Base-by-base conservation (phyloP, 2,329 filamentous ascomycete species). In the Fonsecaea pedrosoi region DNA sequence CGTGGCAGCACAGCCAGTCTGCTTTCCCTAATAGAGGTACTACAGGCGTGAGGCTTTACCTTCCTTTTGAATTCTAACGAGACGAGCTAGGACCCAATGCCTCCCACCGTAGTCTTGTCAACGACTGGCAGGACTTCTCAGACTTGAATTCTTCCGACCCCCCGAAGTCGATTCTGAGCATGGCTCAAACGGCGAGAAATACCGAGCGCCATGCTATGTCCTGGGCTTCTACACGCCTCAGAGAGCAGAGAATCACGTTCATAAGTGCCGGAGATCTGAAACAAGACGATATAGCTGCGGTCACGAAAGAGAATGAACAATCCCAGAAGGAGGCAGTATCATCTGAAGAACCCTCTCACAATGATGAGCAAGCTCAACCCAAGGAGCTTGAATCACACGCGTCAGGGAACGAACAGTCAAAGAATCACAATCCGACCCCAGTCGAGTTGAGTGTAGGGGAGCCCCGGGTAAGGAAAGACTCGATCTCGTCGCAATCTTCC, bases 111-210 rank as follows among this genome's bases (percentile, higher is more conserved):
- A 54, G 54, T 25, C 58, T 55, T 37, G 21, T 68, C 13, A 37
- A 54, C 21, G 66, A 62, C 54, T 70, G 68, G 68, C 68, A 66
- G 50, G 64, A 68, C 25, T 64, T 60, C 59, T 55, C 68, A 61
- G 72, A 73, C 70, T 68, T 32, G 68, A 71, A 34, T 70, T 79
- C 66, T 15, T 53, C 65, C 10, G 21, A 56, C 34, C 37, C 25
- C 54, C 55, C 13, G 18, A 62, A 66, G 54, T 58, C 58, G 3
- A n/a, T 54, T 9, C 80, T 81, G 63, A 84, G 83, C 1, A 80
- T 89, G 75, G 80, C 81, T 69, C 84, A 89, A 70, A 86, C 87
- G 76, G 86, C 86, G 40, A 81, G 81, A 25, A 87, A 86, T 72
- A 87, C 85, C 12, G 84, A 84, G 73, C 80, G 77, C 18, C 82